These are phyloP conservation scores for Colletotrichum sidae DNA, from an alignment of 2,329 filamentous ascomycete genomes.

Conservation along the genomic window DNA sequence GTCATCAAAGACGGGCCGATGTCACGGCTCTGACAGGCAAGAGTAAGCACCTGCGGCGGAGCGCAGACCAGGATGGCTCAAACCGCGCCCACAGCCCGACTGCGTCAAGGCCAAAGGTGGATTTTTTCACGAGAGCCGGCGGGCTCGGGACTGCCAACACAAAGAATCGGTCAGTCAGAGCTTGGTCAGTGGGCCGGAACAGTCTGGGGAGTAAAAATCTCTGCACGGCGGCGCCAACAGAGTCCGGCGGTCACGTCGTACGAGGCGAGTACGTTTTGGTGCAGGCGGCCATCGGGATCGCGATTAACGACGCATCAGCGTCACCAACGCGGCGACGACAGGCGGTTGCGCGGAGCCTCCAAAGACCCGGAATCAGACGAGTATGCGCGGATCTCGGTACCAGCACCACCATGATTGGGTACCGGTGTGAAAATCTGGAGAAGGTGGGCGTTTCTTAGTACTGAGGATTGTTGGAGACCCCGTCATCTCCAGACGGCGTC, in stretches of 20 bases:
- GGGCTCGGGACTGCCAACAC: slow-evolving; percentile 2
- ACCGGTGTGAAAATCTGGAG: slow-evolving; percentile 26
- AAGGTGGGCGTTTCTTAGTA: slow-evolving; percentile 6
- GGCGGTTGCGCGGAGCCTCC: slow-evolving; percentile 2
- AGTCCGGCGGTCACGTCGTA: slow-evolving; percentile 23
- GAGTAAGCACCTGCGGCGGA: slow-evolving; percentile 31
- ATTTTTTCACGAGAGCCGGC: not conserved
- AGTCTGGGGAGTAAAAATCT: not conserved
- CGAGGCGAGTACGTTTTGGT: slow-evolving; percentile 12
- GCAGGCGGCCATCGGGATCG: not conserved
- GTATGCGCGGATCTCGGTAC: slow-evolving; percentile 17
- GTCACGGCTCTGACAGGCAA: slow-evolving; percentile 34
- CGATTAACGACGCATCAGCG: not conserved
- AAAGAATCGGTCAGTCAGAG: not conserved
- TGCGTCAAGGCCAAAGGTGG: not conserved
- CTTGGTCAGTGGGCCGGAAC: not conserved
- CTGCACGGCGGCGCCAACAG: slow-evolving; percentile 19
- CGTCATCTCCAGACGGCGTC: slow-evolving; percentile 17
- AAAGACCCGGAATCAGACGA: slow-evolving; percentile 29
- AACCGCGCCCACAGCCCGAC: slow-evolving; percentile 27
- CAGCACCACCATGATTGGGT: slow-evolving; percentile 10
- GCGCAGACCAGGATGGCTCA: slow-evolving; percentile 25
- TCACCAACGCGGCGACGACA: not conserved
- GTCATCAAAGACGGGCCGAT: slow-evolving; percentile 37
- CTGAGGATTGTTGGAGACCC: slow-evolving; percentile 23